Evolutionary conservation across 371 early-diverging fungal genomes (phyloP), one percentile per base, ranked within the genome.

Genomic region (Umbelopsis sp.): DNA sequence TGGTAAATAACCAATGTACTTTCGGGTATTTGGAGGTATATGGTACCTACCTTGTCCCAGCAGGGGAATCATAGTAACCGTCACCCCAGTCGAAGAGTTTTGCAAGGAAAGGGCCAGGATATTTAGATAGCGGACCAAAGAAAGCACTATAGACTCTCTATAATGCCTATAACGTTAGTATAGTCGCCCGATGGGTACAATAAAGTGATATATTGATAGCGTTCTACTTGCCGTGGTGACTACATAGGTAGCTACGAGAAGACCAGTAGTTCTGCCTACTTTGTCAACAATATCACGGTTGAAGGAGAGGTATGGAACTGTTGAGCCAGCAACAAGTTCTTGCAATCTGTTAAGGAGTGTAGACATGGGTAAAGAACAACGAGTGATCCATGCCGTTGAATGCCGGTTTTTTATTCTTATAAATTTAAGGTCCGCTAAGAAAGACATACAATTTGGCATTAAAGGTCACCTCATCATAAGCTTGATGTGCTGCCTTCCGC

Each of bases 101-200:
- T 38, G 70, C 29, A 24, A 65, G 22, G 25, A 79, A 71, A 4
- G 81, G 81, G 8, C 81, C 79, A 20, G 79, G 79, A 14, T 79
- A 48, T 10, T 44, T 20, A 37, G 70, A 63, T 3, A 80, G 52
- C 5, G 78, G 75, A 10, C 78, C 78, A 20, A 78, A 67, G 46
- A 75, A 78, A 4, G 66, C 81, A 16, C 71, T 69, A 50, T 80
- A 76, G 10, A 76, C 29, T 68, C 74, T 76, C 80, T 80, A 64
- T 18, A 35, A 16, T 41, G 12, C 4, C 44, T 44, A 46, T 41
- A 10, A 10, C 1, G 7, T 41, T n/a, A 48, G 38, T 22, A 22
- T 22, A 22, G 22, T 22, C 46, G 8, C 25, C 44, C 50, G 18
- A 65, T 72, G 12, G 11, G 48, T 48, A 10, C 6, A 3, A 48